These are phyloP conservation scores for Infundibulicybe gibba DNA, from an alignment of 768 basidiomycete species.

Conservation along the genomic window DNA sequence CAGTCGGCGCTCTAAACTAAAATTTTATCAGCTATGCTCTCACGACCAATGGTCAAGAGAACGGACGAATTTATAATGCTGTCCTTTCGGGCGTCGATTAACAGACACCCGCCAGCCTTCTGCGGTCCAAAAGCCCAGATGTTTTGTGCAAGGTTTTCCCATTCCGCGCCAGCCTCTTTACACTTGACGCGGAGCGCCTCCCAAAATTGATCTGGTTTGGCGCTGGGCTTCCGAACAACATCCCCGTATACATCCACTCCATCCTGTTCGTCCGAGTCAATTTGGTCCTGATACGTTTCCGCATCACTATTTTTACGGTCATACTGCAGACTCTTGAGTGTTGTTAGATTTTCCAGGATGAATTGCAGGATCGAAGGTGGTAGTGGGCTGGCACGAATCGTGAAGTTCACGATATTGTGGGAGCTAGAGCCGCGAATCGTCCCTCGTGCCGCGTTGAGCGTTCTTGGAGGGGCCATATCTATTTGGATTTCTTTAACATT, in stretches of 20 bases:
- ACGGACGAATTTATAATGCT: slow-evolving; percentile 40
- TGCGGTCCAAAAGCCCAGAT: slow-evolving; percentile 95
- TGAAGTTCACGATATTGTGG: slow-evolving; percentile 73
- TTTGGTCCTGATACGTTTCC: slow-evolving; percentile 25
- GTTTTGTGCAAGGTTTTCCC: slow-evolving; percentile 65
- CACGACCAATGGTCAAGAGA: slow-evolving; percentile 1
- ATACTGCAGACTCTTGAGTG: slow-evolving; percentile 59
- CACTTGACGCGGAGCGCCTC: slow-evolving; percentile 58
- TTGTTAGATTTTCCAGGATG: slow-evolving; percentile 65
- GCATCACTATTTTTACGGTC: slow-evolving; percentile 31
- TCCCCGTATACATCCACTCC: slow-evolving; percentile 53
- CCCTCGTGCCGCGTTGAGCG: slow-evolving; percentile 65
- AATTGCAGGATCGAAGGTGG: slow-evolving; percentile 73
- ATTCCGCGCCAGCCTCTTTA: slow-evolving; percentile 76
- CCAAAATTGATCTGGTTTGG: slow-evolving; percentile 83
- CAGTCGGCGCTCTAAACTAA: slow-evolving; percentile 51
- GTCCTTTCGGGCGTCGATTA: slow-evolving; percentile 69
- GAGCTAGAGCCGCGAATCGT: slow-evolving; percentile 70
- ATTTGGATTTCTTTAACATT: background rate
- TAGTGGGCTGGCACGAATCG: slow-evolving; percentile 78
- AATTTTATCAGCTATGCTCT: slow-evolving; percentile 7
- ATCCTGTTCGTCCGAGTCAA: slow-evolving; percentile 33
- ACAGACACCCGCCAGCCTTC: slow-evolving; percentile 77
- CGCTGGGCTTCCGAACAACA: slow-evolving; percentile 55
- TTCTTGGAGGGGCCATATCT: slow-evolving; percentile 91